Conservation (phyloP, 2,329 filamentous ascomycete species). For the Aureobasidium sp. region DNA sequence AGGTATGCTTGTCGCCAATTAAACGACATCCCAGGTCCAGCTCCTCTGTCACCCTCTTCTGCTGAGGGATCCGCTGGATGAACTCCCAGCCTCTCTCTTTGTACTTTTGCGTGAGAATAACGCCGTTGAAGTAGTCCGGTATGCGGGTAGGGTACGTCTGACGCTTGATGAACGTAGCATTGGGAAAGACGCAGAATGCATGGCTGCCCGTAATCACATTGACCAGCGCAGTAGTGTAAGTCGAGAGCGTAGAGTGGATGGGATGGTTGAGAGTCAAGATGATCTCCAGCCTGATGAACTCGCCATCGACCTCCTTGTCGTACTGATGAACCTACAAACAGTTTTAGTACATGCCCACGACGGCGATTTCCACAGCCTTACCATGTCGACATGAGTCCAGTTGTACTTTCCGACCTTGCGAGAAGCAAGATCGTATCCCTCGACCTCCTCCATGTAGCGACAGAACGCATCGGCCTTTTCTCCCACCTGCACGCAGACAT, state of each 20-base stretch:
- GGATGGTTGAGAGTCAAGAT: neutral
- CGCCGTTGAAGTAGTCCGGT: conserved; percentile 9
- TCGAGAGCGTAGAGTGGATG: neutral
- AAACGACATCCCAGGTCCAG: neutral
- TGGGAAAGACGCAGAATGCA: conserved; percentile 4
- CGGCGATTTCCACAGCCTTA: neutral
- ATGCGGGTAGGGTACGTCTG: neutral
- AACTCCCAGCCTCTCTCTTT: conserved; percentile 2
- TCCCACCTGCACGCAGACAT: neutral
- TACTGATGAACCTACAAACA: conserved; percentile 1
- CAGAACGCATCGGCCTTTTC: neutral
- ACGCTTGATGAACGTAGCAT: neutral
- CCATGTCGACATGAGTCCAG: conserved; percentile 4
- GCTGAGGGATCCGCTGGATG: neutral
- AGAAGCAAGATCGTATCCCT: conserved; percentile 6
- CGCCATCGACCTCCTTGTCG: conserved; percentile 3
- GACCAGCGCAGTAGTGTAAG: conserved; percentile 9
- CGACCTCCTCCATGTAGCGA: conserved; percentile 5
- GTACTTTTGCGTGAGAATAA: neutral
- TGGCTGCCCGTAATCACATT: conserved; percentile 1
- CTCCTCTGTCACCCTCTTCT: neutral
- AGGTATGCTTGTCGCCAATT: conserved; percentile 6
- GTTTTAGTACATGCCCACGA: neutral
- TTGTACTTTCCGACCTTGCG: conserved; percentile 1
- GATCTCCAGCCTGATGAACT: neutral